Evolutionary conservation across 192 early-diverging fungal genomes (phyloP), one percentile per base, ranked within the genome.

Genomic region (Blastocladiella britannica): DNA sequence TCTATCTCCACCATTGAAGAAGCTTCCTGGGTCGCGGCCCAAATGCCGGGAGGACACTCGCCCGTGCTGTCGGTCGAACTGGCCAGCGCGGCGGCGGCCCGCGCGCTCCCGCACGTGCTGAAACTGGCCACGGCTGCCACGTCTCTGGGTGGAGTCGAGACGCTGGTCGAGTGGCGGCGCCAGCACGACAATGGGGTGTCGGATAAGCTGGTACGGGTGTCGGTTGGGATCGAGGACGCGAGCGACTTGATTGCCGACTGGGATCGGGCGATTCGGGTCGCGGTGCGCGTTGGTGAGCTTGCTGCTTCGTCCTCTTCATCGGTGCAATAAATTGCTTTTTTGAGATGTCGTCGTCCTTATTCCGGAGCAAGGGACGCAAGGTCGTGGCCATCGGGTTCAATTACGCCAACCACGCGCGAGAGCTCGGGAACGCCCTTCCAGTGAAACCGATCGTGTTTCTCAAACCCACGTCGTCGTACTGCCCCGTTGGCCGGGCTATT

Each of bases 341-440:
- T n/a, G n/a, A n/a, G n/a, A n/a, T n/a, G 37, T 47, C 37, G 37
- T 47, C 37, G 37, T n/a, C n/a, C n/a, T n/a, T n/a, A n/a, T n/a
- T n/a, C n/a, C n/a, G n/a, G n/a, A n/a, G n/a, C n/a, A n/a, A n/a
- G n/a, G 82, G 85, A 12, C 80, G 84, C 58, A 93, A 92, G 66
- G 92, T 97, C 56, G 75, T 97, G 24, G 90, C 84, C 58, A 93
- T 97, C 53, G 90, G 93, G n/a, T 67, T 90, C 12, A 92, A 92
- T 74, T 96, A 54, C 63, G 82, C 82, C 58, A 85, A 90, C 53
- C 93, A 97, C 62, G 93, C 93, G 26, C 85, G 86, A 59, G 90
- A 97, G 67, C 79, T 97, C 20, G 83, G 82, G 20, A 93, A 89
- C 68, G 75, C 84, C n/a, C 83, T 93, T 25, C 93, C 93, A 0